These are phyloP conservation scores for Aspergillus bertholletiae DNA, from an alignment of 495 filamentous ascomycete species.

Conservation along the genomic window DNA sequence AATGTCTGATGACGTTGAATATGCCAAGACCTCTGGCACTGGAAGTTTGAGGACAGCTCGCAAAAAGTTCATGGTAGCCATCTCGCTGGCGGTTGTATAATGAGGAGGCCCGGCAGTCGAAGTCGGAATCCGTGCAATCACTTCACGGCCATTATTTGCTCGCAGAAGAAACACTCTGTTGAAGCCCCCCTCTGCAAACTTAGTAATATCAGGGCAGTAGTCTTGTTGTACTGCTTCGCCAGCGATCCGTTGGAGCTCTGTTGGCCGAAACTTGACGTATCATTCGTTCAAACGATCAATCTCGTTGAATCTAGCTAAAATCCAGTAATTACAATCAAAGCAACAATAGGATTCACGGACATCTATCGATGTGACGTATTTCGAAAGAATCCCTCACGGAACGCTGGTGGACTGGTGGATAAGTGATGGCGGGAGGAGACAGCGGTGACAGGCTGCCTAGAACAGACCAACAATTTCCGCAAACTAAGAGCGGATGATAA, in stretches of 20 bases:
- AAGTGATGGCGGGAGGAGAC: slow-evolving; percentile 12
- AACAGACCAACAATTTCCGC: slow-evolving; percentile 13
- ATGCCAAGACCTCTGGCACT: slow-evolving; percentile 25
- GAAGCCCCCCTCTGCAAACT: slow-evolving; percentile 36
- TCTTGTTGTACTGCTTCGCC: slow-evolving; percentile 25
- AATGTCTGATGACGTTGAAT: slow-evolving; percentile 26
- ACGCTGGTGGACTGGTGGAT: slow-evolving; percentile 14
- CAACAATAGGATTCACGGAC: slow-evolving; percentile 9
- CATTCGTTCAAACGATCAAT: slow-evolving; percentile 21
- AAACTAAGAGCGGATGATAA: slow-evolving; percentile 8
- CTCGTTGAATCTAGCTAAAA: slow-evolving; percentile 23
- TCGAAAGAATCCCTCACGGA: slow-evolving; percentile 21
- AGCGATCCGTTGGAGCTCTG: slow-evolving; percentile 29
- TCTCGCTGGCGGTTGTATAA: slow-evolving; percentile 41
- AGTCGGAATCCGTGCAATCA: slow-evolving; percentile 36
- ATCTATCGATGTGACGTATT: slow-evolving; percentile 28
- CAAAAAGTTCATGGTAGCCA: slow-evolving; percentile 40
- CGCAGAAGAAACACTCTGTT: slow-evolving; percentile 29
- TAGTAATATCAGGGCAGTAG: slow-evolving; percentile 21
- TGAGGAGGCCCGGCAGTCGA: slow-evolving; percentile 30
- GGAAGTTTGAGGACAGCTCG: slow-evolving; percentile 29
- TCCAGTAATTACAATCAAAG: slow-evolving; percentile 8
- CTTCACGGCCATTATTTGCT: slow-evolving; percentile 26
- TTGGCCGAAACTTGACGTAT: slow-evolving; percentile 28
- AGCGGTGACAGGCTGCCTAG: slow-evolving; percentile 13